Evolutionary conservation across 2,329 filamentous ascomycete species (phyloP), one percentile per base, ranked within the genome.

Genomic region (Xylariales sp.): DNA sequence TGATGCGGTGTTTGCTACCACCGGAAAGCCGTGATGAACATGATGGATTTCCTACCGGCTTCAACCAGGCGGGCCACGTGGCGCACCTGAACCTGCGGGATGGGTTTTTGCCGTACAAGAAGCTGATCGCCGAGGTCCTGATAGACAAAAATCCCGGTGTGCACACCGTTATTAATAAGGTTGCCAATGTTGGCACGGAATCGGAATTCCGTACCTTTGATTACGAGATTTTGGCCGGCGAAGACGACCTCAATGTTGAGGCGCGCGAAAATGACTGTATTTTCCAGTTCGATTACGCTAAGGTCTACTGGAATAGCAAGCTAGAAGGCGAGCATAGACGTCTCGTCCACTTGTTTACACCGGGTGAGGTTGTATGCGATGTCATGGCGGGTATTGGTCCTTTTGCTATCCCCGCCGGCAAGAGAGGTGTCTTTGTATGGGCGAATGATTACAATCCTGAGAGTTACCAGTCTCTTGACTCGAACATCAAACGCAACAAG

Each of bases 341-440:
- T 3, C 83, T 98, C 16, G 89, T 95, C 67, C 83, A 86, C 60
- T 81, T 90, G 62, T 97, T 98, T 83, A 83, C 88, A 64, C 89
- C 91, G 6, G 94, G 96, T 46, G 92, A 98, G 76, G 94, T 94
- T 3, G 92, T 98, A 1, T 96, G 91, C 82, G 96, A 99, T 80
- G 91, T 97, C 71, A 99, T 98, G 95, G 95, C 94, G 0, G 96
- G 96, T 50, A 94, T 99, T 57, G 96, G 96, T 0, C 96, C 96
- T 0, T 99, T 99, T 79, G 94, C 95, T 28, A 86, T 97, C 3
- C 96, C 96, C 0, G 94, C 95, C 0, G 96, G 93, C 16, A 97
- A 92, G 83, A 95, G 92, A 79, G 89, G 89, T 46, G 93, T 97
- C 34, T 97, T 98, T 74, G 94, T 97, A 18, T 97, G 93, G 90